Percentiles rank a stretch among this genome's conserved stretches.
Conservation (phyloP, 305 asterid genomes). For the Fraxinus sp. region DNA sequence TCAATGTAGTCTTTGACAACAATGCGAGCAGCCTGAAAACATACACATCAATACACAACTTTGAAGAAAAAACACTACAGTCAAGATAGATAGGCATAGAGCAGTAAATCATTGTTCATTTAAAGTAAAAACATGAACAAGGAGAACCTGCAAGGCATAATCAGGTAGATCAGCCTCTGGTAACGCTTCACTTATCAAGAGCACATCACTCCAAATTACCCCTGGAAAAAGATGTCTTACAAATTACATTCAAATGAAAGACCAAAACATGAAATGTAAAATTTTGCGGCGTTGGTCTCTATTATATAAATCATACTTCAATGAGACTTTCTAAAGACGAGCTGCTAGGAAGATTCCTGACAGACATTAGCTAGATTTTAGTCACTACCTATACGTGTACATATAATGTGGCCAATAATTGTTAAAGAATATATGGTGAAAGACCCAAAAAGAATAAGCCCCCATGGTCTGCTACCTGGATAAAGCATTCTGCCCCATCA, state of each 20-base stretch:
- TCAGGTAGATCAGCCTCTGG: slow-evolving; percentile 48
- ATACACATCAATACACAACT: slow-evolving; percentile 14
- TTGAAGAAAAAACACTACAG: neutral
- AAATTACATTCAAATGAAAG: neutral
- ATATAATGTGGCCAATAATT: neutral
- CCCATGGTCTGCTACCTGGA: neutral
- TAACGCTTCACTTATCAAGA: slow-evolving; percentile 44
- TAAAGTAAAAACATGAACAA: neutral
- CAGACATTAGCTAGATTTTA: neutral
- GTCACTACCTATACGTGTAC: neutral
- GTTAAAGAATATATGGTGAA: neutral
- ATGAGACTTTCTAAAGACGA: neutral
- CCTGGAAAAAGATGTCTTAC: slow-evolving; percentile 29
- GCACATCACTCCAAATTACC: slow-evolving; percentile 48
- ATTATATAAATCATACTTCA: neutral
- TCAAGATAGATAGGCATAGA: neutral
- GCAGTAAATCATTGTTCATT: neutral
- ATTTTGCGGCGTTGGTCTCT: neutral
- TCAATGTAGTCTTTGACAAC: slow-evolving; percentile 36
- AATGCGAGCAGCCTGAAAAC: slow-evolving; percentile 41
- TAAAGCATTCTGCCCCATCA: neutral
- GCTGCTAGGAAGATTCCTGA: neutral
- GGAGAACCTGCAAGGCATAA: slow-evolving; percentile 39
- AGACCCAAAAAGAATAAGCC: neutral
- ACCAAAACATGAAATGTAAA: neutral